Evolutionary conservation across 2,329 filamentous ascomycete genomes (phyloP).

Genomic region (Setomelanomma holmii): DNA sequence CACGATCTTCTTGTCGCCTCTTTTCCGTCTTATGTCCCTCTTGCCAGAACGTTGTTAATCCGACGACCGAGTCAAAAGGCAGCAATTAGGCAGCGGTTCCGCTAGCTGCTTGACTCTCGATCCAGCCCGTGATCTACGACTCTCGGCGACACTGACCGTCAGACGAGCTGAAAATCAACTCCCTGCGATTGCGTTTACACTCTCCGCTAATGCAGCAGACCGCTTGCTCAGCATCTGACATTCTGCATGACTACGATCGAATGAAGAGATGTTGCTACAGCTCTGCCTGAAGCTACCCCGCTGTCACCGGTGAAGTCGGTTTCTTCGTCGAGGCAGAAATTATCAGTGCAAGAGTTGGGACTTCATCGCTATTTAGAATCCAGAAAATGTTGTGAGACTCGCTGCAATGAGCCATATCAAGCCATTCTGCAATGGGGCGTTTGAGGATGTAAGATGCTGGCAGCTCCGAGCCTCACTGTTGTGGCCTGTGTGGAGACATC

Average conservation of each 20-base stretch:
- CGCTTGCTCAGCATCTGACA: constrained; percentile 30
- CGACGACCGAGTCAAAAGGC: constrained; percentile 16
- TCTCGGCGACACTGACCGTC: constrained; percentile 32
- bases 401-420: not conserved
- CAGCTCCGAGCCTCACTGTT: not conserved
- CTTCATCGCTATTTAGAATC: not conserved
- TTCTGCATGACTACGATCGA: constrained; percentile 22
- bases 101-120: constrained; percentile 10
- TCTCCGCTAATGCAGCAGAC: constrained; percentile 17
- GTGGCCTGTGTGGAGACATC: not conserved
- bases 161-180: constrained; percentile 33
- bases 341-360: constrained; percentile 20
- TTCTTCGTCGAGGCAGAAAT: constrained; percentile 40
- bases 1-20: no score
- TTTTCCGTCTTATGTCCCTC: not conserved
- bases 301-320: constrained; percentile 40
- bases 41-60: not conserved
- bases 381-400: not conserved
- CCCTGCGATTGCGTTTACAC: constrained; percentile 13
- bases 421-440: not conserved
- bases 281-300: constrained; percentile 27
- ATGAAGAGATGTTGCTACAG: constrained; percentile 9
- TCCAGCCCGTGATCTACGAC: constrained; percentile 18
- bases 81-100: constrained; percentile 37
- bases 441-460: not conserved